Conservation (phyloP, 2,329 filamentous ascomycete genomes). For the Canariomyces notabilis region DNA sequence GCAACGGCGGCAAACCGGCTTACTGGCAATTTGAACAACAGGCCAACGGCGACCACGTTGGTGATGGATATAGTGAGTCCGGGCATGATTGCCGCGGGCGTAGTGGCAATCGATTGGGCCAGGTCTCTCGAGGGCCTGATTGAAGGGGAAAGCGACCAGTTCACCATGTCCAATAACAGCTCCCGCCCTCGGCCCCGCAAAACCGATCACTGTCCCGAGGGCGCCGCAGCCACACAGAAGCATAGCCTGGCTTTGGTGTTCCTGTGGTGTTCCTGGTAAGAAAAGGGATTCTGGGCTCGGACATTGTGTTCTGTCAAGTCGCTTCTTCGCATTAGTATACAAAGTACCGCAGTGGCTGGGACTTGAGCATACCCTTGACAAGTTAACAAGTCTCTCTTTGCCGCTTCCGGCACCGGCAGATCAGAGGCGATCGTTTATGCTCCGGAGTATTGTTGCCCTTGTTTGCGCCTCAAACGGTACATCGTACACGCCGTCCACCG, state of each 20-base stretch:
- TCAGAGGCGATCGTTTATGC: slow-evolving; percentile 22
- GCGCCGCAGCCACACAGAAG: background rate
- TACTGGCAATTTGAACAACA: background rate
- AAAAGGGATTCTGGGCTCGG: background rate
- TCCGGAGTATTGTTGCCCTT: slow-evolving; percentile 1
- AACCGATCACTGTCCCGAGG: background rate
- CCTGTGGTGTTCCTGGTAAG: too few species aligned
- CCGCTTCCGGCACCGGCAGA: slow-evolving; percentile 15
- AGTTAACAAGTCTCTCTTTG: too few species aligned
- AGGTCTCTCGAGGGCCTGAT: slow-evolving; percentile 5
- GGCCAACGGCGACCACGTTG: background rate
- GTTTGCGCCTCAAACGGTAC: background rate
- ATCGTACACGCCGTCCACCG: background rate
- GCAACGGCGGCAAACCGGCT: background rate
- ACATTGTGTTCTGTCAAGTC: too few species aligned
- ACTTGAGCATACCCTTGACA: too few species aligned
- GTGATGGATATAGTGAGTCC: background rate
- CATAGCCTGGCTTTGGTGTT: too few species aligned
- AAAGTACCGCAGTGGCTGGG: too few species aligned
- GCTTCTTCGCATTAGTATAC: too few species aligned
- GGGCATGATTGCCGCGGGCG: background rate
- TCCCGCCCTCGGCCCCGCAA: background rate
- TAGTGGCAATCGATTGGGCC: slow-evolving; percentile 9
- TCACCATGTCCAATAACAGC: slow-evolving; percentile 6
- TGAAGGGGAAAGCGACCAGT: slow-evolving; percentile 4